Evolutionary conservation across 495 filamentous ascomycete species (phyloP), one percentile per base, ranked within the genome.

Genomic region (Trichoderma erinaceum): DNA sequence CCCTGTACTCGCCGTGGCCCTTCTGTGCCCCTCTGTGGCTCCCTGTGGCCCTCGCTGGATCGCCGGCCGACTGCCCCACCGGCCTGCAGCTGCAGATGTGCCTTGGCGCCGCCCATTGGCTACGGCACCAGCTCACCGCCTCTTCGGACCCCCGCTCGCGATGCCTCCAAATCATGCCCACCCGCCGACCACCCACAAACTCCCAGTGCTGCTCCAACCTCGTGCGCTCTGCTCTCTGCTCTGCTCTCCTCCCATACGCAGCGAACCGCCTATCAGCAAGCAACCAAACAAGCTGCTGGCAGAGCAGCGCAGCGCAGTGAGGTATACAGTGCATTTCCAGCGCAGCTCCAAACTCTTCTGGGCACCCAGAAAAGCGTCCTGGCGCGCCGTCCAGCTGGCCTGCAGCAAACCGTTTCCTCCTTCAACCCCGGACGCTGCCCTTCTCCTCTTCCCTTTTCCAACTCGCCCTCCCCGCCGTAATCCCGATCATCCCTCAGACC

Each of bases 351-450:
- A 38, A 38, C 35, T 21, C 46, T 38, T 52, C 46, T 43, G 32
- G 65, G 32, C 65, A 67, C 69, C 58, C 69, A 70, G 72, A 77
- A 72, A 79, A 75, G 76, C 77, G 75, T 67, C 71, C 52, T 16
- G 72, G 64, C 63, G 68, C 66, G 64, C 66, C 70, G 44, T 29
- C 69, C 56, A 61, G 56, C 25, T 27, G 25, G 56, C 56, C 27
- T 61, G 56, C 56, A 61, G 56, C 56, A 61, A 61, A 61, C 56
- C 56, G 56, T 61, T 61, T 61, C 56, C 67, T 71, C 68, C 66
- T 64, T 63, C 68, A 68, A 69, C 61, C 70, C 65, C 56, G 56
- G 56, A 32, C 56, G 56, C 56, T 66, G 68, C 68, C 67, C 67
- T 71, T 70, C 65, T 63, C 69, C 48, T 67, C 65, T 46, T 63